Percentiles rank a stretch among this genome's conserved stretches.
Conservation (phyloP, 2,329 filamentous ascomycete genomes). For the Aspergillus japonicus region DNA sequence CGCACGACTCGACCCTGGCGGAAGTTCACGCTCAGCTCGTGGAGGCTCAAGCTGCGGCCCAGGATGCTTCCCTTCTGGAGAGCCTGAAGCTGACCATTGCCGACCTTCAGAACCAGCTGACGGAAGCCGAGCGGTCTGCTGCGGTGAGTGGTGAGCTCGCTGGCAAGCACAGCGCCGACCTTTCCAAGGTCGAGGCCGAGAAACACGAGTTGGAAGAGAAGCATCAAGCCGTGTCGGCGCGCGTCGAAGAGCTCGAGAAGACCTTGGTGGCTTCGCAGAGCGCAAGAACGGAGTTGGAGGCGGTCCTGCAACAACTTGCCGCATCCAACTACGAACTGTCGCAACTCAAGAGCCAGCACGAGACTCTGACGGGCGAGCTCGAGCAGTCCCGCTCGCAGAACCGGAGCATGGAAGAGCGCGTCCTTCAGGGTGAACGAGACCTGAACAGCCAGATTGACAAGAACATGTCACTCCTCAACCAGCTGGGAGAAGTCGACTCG, state of each 20-base stretch:
- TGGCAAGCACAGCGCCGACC: constrained; percentile 45
- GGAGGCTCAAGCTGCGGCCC: constrained; percentile 35
- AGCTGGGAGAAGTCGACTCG: constrained; percentile 41
- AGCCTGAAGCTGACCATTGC: constrained; percentile 41
- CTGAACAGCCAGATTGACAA: constrained; percentile 42
- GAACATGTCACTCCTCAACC: constrained; percentile 41
- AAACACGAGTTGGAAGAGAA: constrained; percentile 48
- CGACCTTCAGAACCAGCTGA: constrained; percentile 64
- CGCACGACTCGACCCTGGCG: constrained; percentile 36
- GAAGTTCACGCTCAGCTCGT: constrained; percentile 36
- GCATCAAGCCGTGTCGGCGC: constrained; percentile 39
- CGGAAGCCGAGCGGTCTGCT: constrained; percentile 51
- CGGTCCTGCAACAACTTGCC: constrained; percentile 55
- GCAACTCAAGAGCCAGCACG: constrained; percentile 32
- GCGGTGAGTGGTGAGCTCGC: constrained; percentile 45
- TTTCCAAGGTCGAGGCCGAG: constrained; percentile 44
- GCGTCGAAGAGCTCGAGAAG: constrained; percentile 79
- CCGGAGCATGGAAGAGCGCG: constrained; percentile 33
- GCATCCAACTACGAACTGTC: constrained; percentile 35
- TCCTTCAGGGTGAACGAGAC: constrained; percentile 36
- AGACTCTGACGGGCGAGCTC: constrained; percentile 31
- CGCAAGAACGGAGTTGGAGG: constrained; percentile 65
- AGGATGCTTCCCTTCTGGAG: constrained; percentile 40
- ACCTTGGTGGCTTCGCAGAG: constrained; percentile 78
- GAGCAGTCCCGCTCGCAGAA: constrained; percentile 31